Conservation (phyloP, 2,329 filamentous ascomycete genomes). For the Hypoxylon sp. region DNA sequence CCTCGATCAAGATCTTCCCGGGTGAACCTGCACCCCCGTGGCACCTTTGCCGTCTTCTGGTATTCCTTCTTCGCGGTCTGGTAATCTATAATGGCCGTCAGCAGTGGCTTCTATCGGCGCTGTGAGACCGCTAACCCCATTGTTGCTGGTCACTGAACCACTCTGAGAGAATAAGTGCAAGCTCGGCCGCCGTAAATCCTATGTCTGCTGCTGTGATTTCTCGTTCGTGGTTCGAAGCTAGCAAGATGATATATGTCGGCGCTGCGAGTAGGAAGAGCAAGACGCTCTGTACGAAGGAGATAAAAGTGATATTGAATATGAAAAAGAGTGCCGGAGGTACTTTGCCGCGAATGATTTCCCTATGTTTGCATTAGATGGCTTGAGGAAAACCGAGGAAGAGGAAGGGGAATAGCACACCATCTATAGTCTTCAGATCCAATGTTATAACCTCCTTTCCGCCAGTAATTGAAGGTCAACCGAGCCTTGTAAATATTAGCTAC, state of each 20-base stretch:
- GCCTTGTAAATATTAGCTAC: conserved; percentile 59
- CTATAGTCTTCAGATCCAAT: conserved; percentile 95
- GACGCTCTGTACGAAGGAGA: conserved; percentile 84
- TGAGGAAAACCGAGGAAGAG: background rate
- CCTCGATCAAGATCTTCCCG: conserved; percentile 88
- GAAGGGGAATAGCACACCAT: conserved; percentile 65
- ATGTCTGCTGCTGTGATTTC: conserved; percentile 61
- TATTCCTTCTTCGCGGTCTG: conserved; percentile 86
- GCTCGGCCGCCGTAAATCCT: conserved; percentile 60
- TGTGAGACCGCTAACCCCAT: conserved; percentile 72
- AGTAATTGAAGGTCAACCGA: conserved; percentile 96
- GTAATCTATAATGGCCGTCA: conserved; percentile 67
- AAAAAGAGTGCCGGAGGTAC: conserved; percentile 78
- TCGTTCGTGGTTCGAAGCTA: conserved; percentile 75
- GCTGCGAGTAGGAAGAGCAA: conserved; percentile 80
- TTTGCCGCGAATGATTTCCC: conserved; percentile 77
- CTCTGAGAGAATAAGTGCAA: conserved; percentile 72
- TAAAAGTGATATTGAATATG: conserved; percentile 90
- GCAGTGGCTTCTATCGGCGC: conserved; percentile 4
- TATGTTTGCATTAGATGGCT: conserved; percentile 52
- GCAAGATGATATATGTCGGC: conserved; percentile 85
- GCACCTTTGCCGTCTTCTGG: conserved; percentile 77
- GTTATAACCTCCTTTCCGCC: conserved; percentile 91
- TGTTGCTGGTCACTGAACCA: conserved; percentile 92
- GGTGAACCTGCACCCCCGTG: conserved; percentile 70